Evolutionary conservation across 163 green algal genomes (phyloP).

Genomic region (Botryococcus braunii): DNA sequence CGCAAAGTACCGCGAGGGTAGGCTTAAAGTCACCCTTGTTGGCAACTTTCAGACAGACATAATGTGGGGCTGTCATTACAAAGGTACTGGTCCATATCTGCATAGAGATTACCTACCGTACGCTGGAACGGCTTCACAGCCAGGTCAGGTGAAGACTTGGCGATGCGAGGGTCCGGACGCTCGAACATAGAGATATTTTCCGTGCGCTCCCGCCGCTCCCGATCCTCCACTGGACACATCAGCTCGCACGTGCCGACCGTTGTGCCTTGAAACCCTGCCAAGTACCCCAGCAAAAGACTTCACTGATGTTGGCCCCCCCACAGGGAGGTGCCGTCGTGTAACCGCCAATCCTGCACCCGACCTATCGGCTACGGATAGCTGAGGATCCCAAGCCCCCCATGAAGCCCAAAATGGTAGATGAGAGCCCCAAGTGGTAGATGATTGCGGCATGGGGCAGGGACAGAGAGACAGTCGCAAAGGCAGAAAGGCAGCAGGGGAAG

Average conservation of each 20-base stretch:
- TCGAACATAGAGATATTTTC: constrained; percentile 51
- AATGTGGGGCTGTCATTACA: not conserved
- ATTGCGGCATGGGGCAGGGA: too few relatives aligned
- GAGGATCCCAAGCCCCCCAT: too few relatives aligned
- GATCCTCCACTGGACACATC: constrained; percentile 50
- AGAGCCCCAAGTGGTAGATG: too few relatives aligned
- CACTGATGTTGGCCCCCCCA: too few relatives aligned
- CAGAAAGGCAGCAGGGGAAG: too few relatives aligned
- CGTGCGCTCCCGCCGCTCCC: constrained; percentile 22
- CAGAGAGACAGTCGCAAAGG: too few relatives aligned
- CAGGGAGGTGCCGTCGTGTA: too few relatives aligned
- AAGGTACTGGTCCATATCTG: not conserved
- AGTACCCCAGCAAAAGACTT: too few relatives aligned
- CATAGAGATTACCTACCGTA: constrained; percentile 12
- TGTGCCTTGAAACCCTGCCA: too few relatives aligned
- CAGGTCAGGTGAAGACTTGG: constrained; percentile 20
- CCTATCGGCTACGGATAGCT: too few relatives aligned
- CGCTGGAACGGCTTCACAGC: constrained; percentile 50
- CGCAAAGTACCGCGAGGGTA: not conserved
- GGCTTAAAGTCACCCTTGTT: not conserved
- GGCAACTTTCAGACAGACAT: not conserved
- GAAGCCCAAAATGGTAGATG: too few relatives aligned
- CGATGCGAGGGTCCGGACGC: constrained; percentile 24
- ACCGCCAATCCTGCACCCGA: too few relatives aligned
- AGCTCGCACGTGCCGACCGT: constrained; percentile 44